A percentile compares a stretch with the other conserved stretches of the same genome.
These are phyloP conservation scores for Lyophyllum semitale DNA, from an alignment of 768 basidiomycete species.

Conservation along the genomic window DNA sequence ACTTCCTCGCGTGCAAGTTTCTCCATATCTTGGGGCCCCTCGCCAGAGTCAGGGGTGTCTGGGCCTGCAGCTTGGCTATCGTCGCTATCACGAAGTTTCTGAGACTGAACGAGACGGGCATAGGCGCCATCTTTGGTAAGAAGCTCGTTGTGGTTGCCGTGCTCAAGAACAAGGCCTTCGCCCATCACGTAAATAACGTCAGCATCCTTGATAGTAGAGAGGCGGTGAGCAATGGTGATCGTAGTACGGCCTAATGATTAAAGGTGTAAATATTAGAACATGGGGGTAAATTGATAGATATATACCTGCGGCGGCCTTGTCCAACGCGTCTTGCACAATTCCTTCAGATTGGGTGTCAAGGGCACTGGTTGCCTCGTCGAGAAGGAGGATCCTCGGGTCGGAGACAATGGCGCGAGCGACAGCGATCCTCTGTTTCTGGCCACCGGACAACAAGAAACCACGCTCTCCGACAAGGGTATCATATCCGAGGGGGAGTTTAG, in stretches of 20 bases:
- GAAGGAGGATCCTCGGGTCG: slow-evolving; percentile 81
- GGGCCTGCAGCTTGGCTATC: slow-evolving; percentile 24
- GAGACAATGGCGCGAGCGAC: slow-evolving; percentile 91
- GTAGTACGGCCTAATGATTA: slow-evolving; percentile 63
- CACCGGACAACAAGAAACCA: slow-evolving; percentile 82
- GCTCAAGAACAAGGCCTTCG: slow-evolving; percentile 78
- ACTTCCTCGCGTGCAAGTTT: slow-evolving; percentile 59
- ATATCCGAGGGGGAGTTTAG: slow-evolving; percentile 78
- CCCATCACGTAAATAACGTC: slow-evolving; percentile 90
- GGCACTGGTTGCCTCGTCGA: slow-evolving; percentile 88
- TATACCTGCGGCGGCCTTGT: slow-evolving; percentile 74
- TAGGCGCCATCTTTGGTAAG: slow-evolving; percentile 67
- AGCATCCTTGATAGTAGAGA: slow-evolving; percentile 86
- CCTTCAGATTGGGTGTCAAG: slow-evolving; percentile 89
- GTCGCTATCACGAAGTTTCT: slow-evolving; percentile 69
- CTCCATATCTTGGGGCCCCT: slow-evolving; percentile 51
- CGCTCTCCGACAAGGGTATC: slow-evolving; percentile 89
- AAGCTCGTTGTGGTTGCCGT: slow-evolving; percentile 76
- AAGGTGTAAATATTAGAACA: slow-evolving; percentile 30
- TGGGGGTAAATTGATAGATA: slow-evolving; percentile 32
- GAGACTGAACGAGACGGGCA: slow-evolving; percentile 73
- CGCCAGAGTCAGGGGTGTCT: slow-evolving; percentile 27
- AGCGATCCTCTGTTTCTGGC: slow-evolving; percentile 87
- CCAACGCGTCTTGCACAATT: slow-evolving; percentile 87
- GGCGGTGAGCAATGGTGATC: slow-evolving; percentile 78